Evolutionary conservation across 768 basidiomycete species (phyloP), one percentile per base, ranked within the genome.

Genomic region (Rhodocollybia butyracea): DNA sequence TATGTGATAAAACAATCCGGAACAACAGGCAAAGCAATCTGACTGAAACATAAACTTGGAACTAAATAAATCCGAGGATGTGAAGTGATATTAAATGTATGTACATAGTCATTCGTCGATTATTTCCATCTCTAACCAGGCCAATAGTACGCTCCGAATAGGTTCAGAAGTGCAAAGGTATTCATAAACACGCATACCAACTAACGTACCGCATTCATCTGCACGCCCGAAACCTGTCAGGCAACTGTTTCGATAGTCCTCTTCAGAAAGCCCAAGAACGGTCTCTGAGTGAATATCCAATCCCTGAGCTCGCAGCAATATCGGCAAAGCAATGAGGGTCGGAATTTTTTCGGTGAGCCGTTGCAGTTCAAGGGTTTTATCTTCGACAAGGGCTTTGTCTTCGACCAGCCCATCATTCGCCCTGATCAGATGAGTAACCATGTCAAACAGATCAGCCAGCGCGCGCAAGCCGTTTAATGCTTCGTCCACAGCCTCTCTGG

Each of bases 401-500:
- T n/a, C n/a, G n/a, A n/a, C n/a, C n/a, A n/a, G 56, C 19, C 48
- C 61, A 32, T 60, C 42, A 38, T 56, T 52, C 19, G 60, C 54
- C 45, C 62, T 59, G 57, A 58, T 64, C 29, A 54, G 55, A 19
- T 66, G 51, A 36, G 73, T 66, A 15, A 78, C 73, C 15, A 74
- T 75, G 56, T 86, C 85, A 13, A 91, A 72, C 26, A 91, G 74
- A 10, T 76, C 71, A 15, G 73, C 72, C 17, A 92, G 68, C 21
- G 82, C 78, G 60, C 76, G 71, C 26, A 92, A 70, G 15, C 83
- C 86, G 53, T 79, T 80, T 60, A 87, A 84, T 2, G 88, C 91
- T 63, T 91, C 90, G 52, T 88, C 85, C 10, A 92, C 89, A 5
- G 88, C 91, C 65, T 93, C 90, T 38, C 78, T 76, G n/a, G 91